Percentiles rank a stretch among this genome's conserved stretches.
phyloP scores from a whole-genome alignment of 192 early-diverging fungal species.

The Coemansia sp. region DNA sequence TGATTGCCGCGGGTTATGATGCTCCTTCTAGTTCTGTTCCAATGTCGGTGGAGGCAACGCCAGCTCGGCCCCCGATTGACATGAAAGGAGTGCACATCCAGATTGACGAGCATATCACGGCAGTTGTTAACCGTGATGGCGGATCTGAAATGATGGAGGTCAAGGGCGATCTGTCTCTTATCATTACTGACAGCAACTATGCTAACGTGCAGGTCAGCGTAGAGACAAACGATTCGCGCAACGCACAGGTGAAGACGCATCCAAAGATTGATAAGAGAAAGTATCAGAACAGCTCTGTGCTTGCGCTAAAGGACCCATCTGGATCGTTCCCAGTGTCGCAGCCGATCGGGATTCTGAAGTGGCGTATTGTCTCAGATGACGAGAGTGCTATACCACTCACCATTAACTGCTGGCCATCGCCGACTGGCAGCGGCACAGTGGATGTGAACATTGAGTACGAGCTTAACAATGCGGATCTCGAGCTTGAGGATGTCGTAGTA shows the following conservation, averaged over 20 bases:
- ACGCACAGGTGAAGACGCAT: conserved; percentile 94
- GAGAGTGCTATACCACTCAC: conserved; percentile 80
- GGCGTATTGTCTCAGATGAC: conserved; percentile 81
- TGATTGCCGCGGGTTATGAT: not conserved
- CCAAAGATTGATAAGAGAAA: conserved; percentile 94
- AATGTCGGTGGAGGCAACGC: conserved; percentile 7
- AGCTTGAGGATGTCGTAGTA: conserved; percentile 84
- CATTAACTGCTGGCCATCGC: conserved; percentile 97
- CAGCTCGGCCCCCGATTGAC: conserved; percentile 40
- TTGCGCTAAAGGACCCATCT: conserved; percentile 80
- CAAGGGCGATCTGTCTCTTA: conserved; percentile 86
- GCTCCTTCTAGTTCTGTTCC: not conserved
- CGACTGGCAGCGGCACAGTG: conserved; percentile 77
- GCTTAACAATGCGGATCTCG: conserved; percentile 71
- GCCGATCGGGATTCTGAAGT: conserved; percentile 84
- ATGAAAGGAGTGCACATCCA: conserved; percentile 80
- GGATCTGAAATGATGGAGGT: conserved; percentile 91
- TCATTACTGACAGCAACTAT: conserved; percentile 68
- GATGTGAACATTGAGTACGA: conserved; percentile 99
- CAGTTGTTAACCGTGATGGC: conserved; percentile 84
- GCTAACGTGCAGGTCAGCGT: conserved; percentile 68
- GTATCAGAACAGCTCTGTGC: conserved; percentile 68
- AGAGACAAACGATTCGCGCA: conserved; percentile 58
- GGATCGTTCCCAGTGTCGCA: conserved; percentile 84
- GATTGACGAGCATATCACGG: conserved; percentile 85